phyloP scores from a whole-genome alignment of 108 stramenopile genomes.

The Conticribra guillardii region DNA sequence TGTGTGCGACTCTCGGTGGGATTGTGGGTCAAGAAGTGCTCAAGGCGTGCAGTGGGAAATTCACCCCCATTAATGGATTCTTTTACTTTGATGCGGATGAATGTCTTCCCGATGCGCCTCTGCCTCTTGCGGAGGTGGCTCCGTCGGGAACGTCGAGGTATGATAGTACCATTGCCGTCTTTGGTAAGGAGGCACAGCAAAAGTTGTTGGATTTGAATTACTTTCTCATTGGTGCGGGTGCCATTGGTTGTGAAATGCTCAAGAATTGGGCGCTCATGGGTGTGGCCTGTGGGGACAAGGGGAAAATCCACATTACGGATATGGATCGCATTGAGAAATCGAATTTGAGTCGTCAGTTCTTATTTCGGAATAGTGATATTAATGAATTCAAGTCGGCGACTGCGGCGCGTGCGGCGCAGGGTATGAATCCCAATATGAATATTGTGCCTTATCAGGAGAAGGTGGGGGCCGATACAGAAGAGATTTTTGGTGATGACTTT shows the following conservation, averaged over 20 bases:
- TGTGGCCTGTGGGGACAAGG: constrained; percentile 85
- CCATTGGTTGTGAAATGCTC: constrained; percentile 99
- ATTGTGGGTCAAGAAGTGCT: constrained; percentile 99
- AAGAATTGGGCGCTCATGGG: constrained; percentile 99
- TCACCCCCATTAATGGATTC: constrained; percentile 96
- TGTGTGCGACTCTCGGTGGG: constrained; percentile 96
- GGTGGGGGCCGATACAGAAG: constrained; percentile 94
- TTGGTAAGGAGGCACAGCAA: constrained; percentile 81
- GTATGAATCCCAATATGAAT: constrained; percentile 92
- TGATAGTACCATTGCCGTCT: constrained; percentile 86
- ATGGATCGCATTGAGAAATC: constrained; percentile 99
- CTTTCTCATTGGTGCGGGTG: constrained; percentile 98
- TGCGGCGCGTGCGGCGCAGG: constrained; percentile 86
- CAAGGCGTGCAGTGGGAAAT: constrained; percentile 98
- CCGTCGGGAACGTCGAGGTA: constrained; percentile 70
- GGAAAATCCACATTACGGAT: constrained; percentile 94
- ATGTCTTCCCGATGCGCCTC: constrained; percentile 84
- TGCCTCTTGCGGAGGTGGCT: constrained; percentile 65
- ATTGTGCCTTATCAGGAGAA: constrained; percentile 91
- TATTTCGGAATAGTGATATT: constrained; percentile 96
- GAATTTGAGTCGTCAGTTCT: constrained; percentile 96
- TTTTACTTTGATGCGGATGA: constrained; percentile 98
- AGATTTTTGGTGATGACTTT: constrained; percentile 97
- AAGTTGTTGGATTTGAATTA: constrained; percentile 78
- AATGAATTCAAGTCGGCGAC: constrained; percentile 92